Conservation (phyloP, 306 rosid species). For the Cyamopsis tetragonoloba region DNA sequence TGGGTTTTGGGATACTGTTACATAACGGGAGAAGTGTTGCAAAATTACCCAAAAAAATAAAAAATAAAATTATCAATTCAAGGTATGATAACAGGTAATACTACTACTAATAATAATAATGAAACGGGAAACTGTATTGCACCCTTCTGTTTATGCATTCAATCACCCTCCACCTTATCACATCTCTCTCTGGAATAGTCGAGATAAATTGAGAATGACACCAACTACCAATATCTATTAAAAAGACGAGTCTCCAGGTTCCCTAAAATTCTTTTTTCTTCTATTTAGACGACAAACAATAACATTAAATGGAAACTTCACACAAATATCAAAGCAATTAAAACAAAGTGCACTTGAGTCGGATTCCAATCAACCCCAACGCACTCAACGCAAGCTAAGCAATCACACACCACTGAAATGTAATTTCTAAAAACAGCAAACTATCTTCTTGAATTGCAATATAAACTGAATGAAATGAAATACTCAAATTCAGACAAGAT, state of each 20-base stretch:
- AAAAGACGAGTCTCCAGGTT: not conserved
- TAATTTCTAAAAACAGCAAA: not conserved
- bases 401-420: not conserved
- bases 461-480: not conserved
- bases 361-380: not conserved
- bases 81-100: too few species aligned
- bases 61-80: too few species aligned
- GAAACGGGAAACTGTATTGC: too few species aligned
- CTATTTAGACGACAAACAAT: not conserved
- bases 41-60: not conserved
- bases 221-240: too few species aligned
- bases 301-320: not conserved
- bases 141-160: too few species aligned
- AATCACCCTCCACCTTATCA: too few species aligned
- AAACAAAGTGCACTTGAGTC: not conserved
- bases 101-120: too few species aligned
- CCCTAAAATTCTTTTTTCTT: not conserved
- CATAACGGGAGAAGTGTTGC: slow-evolving; percentile 13
- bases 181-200: too few species aligned
- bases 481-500: not conserved
- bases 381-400: not conserved
- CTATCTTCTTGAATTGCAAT: slow-evolving; percentile 31
- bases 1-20: slow-evolving; percentile 53
- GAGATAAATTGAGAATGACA: too few species aligned
- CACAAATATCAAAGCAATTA: not conserved